These are phyloP conservation scores for Arabis hirsuta DNA, from an alignment of 345 rosid species.

Conservation along the genomic window DNA sequence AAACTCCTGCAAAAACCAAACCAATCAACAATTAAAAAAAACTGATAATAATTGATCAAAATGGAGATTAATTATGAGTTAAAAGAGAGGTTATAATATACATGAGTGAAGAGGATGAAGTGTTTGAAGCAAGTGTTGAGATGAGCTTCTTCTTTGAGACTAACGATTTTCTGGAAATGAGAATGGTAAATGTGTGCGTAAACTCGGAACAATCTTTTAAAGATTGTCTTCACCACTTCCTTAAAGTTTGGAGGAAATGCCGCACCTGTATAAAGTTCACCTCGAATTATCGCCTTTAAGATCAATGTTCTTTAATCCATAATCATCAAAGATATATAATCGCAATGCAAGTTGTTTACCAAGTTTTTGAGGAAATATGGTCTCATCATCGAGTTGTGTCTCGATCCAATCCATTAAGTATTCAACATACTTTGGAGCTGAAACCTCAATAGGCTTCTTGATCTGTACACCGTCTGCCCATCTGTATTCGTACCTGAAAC, in stretches of 20 bases:
- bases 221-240: conserved; percentile 96
- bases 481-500: conserved; percentile 51
- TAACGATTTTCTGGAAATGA: conserved; percentile 98
- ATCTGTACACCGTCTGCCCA: conserved; percentile 99
- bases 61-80: neutral
- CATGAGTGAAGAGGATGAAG: conserved; percentile 90
- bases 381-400: conserved; percentile 92
- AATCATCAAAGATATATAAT: neutral
- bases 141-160: conserved; percentile 99
- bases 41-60: neutral
- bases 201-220: conserved; percentile 92
- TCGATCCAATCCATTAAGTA: conserved; percentile 99
- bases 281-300: neutral
- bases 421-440: conserved; percentile 98
- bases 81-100: conserved; percentile 18
- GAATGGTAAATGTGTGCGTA: conserved; percentile 96
- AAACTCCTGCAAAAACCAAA: conserved; percentile 61
- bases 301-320: neutral
- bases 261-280: conserved; percentile 53
- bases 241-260: conserved; percentile 96
- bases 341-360: conserved; percentile 49
- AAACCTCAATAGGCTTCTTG: conserved; percentile 97
- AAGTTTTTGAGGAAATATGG: conserved; percentile 95
- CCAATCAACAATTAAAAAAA: neutral
- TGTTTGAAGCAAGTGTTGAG: conserved; percentile 99